These are phyloP conservation scores for Choanephora cucurbitarum DNA, from an alignment of 371 early-diverging fungal genomes.

Conservation along the genomic window DNA sequence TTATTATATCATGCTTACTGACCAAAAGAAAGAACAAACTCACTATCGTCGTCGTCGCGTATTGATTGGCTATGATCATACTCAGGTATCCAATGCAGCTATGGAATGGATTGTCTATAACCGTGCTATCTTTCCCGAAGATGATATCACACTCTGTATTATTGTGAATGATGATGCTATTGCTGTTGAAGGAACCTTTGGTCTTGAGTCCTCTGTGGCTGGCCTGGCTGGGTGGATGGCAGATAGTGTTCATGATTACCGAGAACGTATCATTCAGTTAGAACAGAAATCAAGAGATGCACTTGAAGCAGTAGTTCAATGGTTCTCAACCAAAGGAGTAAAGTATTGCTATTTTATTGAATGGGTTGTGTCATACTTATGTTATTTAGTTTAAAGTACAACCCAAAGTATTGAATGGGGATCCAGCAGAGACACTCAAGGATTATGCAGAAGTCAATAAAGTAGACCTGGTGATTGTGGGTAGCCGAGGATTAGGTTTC, in stretches of 20 bases:
- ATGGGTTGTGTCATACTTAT: too few species aligned
- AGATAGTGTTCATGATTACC: slow-evolving; percentile 13
- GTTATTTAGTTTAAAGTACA: slow-evolving; percentile 26
- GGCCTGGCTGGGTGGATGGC: slow-evolving; percentile 29
- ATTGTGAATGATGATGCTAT: slow-evolving; percentile 35
- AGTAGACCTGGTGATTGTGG: slow-evolving; percentile 23
- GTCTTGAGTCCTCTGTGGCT: slow-evolving; percentile 26
- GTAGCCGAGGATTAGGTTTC: slow-evolving; percentile 28
- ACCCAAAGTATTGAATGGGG: slow-evolving; percentile 24
- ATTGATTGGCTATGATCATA: slow-evolving; percentile 34
- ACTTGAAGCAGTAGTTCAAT: slow-evolving; percentile 21
- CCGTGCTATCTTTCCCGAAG: slow-evolving; percentile 21
- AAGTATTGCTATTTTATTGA: too few species aligned
- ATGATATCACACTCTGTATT: slow-evolving; percentile 24
- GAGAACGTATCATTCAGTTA: slow-evolving; percentile 20
- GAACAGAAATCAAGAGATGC: slow-evolving; percentile 24
- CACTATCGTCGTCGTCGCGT: slow-evolving; percentile 12
- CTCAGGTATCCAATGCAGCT: slow-evolving; percentile 24
- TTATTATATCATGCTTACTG: neutral
- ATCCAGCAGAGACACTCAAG: slow-evolving; percentile 29
- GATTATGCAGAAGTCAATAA: slow-evolving; percentile 30
- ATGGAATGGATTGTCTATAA: slow-evolving; percentile 34
- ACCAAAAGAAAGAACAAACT: neutral
- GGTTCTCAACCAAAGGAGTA: slow-evolving; percentile 31
- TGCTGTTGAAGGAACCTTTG: slow-evolving; percentile 36